Evolutionary conservation across 768 basidiomycete genomes (phyloP), one percentile per base, ranked within the genome.

Genomic region (Paxillus ammoniavirescens): DNA sequence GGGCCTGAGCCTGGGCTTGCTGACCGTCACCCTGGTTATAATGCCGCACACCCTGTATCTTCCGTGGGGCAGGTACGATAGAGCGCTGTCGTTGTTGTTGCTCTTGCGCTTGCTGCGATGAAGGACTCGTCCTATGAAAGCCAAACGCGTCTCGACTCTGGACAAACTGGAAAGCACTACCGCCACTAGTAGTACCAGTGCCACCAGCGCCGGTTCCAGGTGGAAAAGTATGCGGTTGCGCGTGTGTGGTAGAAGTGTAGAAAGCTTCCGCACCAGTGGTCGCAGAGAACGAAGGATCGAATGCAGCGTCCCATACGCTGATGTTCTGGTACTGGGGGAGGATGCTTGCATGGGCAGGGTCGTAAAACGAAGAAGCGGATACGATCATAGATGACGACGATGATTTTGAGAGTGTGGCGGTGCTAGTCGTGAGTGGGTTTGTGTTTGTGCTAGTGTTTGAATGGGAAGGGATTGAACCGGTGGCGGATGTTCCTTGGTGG

Each of bases 291-390:
- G 61, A 50, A 9, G 59, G 36, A 9, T 50, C 46, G 8, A 66
- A 69, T 15, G 53, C 58, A 3, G 41, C 33, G 15, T 56, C 42
- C 64, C 59, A 70, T 56, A 48, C 70, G 17, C 68, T 63, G 73
- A 76, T 75, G 42, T 75, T 72, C 47, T 77, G 75, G 60, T 80
- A 81, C 48, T 77, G 71, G 2, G 55, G 65, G 47, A 56, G 67
- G 61, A 68, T 50, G 18, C 63, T 60, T n/a, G 67, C 61, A 4
- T 72, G 70, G 17, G 77, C 68, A 5, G 81, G 72, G 50, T 81
- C 80, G 62, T 82, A 84, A 60, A 82, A 81, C 7, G 80, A 75
- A 8, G 80, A 73, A 0, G 74, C 72, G 14, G 82, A 75, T 36
- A 79, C 78, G 56, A 84, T 83, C 83, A 84, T 83, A 38, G 61